These are phyloP conservation scores for Solanum pimpinellifolium DNA, from an alignment of 257 asterid genomes.

Conservation along the genomic window DNA sequence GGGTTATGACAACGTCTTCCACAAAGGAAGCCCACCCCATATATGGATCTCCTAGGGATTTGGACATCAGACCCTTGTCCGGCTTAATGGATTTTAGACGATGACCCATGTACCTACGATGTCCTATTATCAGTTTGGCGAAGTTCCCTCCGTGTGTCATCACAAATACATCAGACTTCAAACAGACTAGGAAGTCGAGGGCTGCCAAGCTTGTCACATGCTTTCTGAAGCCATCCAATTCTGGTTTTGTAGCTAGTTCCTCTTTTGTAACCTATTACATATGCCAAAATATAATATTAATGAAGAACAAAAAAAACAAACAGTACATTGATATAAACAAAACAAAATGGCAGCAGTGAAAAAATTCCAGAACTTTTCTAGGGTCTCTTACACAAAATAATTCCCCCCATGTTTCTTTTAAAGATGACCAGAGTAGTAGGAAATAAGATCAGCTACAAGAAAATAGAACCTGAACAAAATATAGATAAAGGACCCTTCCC, in stretches of 20 bases:
- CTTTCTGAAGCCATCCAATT: conserved; percentile 79
- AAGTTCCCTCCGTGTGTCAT: conserved; percentile 99
- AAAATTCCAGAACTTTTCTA: background rate
- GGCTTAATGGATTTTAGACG: conserved; percentile 86
- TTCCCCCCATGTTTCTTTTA: background rate
- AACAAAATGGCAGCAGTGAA: background rate
- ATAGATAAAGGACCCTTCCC: background rate
- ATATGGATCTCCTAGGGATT: conserved; percentile 96
- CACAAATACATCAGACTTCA: conserved; percentile 91
- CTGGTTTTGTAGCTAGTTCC: conserved; percentile 71
- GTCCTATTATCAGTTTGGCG: conserved; percentile 83
- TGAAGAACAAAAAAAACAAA: background rate
- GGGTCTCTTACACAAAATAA: background rate
- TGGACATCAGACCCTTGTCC: conserved; percentile 93
- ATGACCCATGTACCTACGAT: conserved; percentile 89
- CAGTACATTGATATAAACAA: background rate
- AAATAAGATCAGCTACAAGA: background rate
- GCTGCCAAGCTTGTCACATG: conserved; percentile 98
- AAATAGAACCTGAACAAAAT: background rate
- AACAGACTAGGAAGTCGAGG: conserved; percentile 93
- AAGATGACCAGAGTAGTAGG: background rate
- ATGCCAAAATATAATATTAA: background rate
- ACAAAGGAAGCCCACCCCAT: conserved; percentile 98
- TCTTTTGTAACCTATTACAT: conserved; percentile 78
- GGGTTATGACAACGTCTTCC: conserved; percentile 77